Conservation (phyloP, 495 filamentous ascomycete genomes). For the Stereocaulon alpinum region DNA sequence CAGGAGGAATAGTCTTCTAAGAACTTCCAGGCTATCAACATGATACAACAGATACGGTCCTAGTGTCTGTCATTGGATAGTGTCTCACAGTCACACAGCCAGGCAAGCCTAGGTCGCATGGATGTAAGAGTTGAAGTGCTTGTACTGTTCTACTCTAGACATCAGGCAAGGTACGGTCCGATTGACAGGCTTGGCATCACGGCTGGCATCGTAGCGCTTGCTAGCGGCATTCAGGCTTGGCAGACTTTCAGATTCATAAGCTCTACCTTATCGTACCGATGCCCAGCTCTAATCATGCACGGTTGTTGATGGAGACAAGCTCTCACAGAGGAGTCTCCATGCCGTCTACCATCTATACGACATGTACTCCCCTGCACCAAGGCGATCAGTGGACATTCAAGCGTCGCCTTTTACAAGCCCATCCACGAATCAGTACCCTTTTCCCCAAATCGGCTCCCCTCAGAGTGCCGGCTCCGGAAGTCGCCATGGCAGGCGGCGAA, state of each 20-base stretch:
- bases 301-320: conserved; percentile 7
- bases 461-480: conserved; percentile 32
- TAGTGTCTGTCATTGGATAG: too few species aligned
- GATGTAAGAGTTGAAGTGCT: too few species aligned
- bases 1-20: too few species aligned
- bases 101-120: too few species aligned
- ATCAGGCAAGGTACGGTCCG: too few species aligned
- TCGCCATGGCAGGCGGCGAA: conserved; percentile 48
- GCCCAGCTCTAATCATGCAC: not conserved
- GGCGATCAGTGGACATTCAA: conserved; percentile 62
- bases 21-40: too few species aligned
- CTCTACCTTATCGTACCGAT: not conserved
- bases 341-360: conserved; percentile 25
- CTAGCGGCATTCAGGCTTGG: conserved; percentile 1
- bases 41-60: too few species aligned
- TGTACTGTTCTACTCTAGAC: too few species aligned
- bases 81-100: too few species aligned
- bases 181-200: too few species aligned
- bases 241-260: not conserved
- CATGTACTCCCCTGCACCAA: conserved; percentile 57
- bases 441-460: conserved; percentile 38
- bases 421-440: conserved; percentile 49
- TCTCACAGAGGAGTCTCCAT: conserved; percentile 7
- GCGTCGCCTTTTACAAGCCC: conserved; percentile 42
- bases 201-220: too few species aligned